Evolutionary conservation across 2,329 filamentous ascomycete genomes (phyloP), one percentile per base, ranked within the genome.

Genomic region (Orbilia ellipsospora): DNA sequence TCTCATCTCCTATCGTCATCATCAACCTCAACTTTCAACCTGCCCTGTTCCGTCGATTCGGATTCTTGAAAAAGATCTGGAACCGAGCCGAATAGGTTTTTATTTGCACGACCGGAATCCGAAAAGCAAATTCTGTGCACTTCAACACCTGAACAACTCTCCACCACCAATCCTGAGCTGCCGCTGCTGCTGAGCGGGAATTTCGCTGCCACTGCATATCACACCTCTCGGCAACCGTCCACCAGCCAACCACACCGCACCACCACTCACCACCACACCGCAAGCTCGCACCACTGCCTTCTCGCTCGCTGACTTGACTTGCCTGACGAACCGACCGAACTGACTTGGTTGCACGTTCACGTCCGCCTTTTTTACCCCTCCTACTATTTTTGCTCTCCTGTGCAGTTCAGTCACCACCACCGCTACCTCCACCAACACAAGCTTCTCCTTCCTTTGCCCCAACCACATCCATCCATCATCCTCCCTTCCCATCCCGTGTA

Each of bases 191-290:
- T 63, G 62, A 74, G 70, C 70, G 57, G 70, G 59, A 67, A 75
- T 75, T 75, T 75, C 56, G 59, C 67, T 70, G 48, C 57, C 64
- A 50, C 44, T 63, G 51, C 31, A 36, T 61, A 61, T 57, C 55
- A 65, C 57, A 36, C 61, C 50, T 74, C 70, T 74, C 70, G 70
- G 70, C 70, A 74, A 68, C 62, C 59, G 64, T 68, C 64, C 70
- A 74, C 57, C 68, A 51, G 36, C 45, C 57, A 59, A 59, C 55
- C 56, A 68, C 64, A 54, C 54, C 54, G 44, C 20, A n/a, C 44
- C 44, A n/a, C 44, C 44, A n/a, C 44, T n/a, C 36, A 26, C 44
- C 16, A 16, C 23, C 45, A 26, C 16, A 64, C 61, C 18, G 23
- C 23, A 23, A 4, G 20, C 51, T 55, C 31, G 20, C 31, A 48